Percentiles rank a stretch among this genome's conserved stretches.
Conservation (phyloP, 495 filamentous ascomycete species). For the Astrothelium subdiscretum region DNA sequence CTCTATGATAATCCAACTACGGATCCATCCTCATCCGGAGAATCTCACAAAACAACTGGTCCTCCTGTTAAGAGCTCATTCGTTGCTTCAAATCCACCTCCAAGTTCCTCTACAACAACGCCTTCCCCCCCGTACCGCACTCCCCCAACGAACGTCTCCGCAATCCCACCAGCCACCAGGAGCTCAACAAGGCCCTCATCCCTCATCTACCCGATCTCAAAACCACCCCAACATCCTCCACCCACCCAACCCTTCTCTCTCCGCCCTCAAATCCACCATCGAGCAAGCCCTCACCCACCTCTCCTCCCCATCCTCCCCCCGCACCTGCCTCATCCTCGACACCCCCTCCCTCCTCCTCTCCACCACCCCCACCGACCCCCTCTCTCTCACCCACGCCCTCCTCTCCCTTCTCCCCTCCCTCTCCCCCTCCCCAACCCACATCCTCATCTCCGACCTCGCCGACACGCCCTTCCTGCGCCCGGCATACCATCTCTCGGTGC, state of each 20-base stretch:
- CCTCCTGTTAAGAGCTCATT: background rate
- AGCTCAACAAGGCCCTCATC: background rate
- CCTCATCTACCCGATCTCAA: background rate
- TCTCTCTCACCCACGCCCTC: background rate
- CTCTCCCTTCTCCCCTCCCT: slow-evolving; percentile 3
- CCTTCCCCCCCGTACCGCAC: background rate
- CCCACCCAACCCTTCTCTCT: background rate
- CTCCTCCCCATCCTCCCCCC: slow-evolving; percentile 7
- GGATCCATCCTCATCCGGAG: slow-evolving; percentile 13
- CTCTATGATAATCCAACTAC: slow-evolving; percentile 34
- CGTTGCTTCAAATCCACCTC: background rate
- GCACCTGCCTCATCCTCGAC: slow-evolving; percentile 33
- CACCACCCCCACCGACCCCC: slow-evolving; percentile 23
- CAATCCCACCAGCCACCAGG: background rate
- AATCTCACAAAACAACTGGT: background rate
- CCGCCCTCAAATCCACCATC: slow-evolving; percentile 10
- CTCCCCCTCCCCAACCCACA: slow-evolving; percentile 32
- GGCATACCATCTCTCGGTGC: background rate
- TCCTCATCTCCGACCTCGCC: slow-evolving; percentile 51
- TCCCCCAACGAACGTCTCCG: background rate
- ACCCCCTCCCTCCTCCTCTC: slow-evolving; percentile 42
- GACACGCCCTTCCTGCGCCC: slow-evolving; percentile 40
- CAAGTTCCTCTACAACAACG: background rate
- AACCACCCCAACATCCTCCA: background rate
- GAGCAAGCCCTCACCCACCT: slow-evolving; percentile 10